Evolutionary conservation across 108 stramenopile genomes (phyloP), one percentile per base, ranked within the genome.

Genomic region (Nitzschia putrida): DNA sequence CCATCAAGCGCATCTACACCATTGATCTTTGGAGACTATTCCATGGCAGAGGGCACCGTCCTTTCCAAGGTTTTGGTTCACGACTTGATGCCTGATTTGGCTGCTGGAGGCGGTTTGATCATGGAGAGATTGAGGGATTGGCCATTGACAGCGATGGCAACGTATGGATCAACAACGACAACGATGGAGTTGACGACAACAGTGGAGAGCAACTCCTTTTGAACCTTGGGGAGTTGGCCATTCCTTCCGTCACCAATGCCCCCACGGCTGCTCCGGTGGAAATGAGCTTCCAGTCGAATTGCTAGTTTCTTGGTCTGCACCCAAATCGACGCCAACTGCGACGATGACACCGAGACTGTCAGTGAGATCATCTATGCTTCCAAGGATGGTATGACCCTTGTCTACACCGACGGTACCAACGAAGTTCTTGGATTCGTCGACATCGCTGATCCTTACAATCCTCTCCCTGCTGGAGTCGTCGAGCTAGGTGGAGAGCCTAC

Each of bases 151-250:
- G 26, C 3, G 26, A 73, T 38, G 86, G 86, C 21, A 23, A 64
- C 25, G 49, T 86, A 16, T 92, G 74, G 72, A 59, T 92, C 67
- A 76, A 69, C 69, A 86, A 72, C 22, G 88, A 92, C 67, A 92
- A 92, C 43, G 90, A 92, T 67, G 90, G 90, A 11, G 77, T 86
- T 34, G 84, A 87, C 55, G 86, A 87, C 43, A 77, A 76, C 64
- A 80, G 64, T 59, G 89, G 89, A 41, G 74, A 75, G 29, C 71
- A 72, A 40, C 61, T 64, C 11, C 47, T 72, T 24, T 6, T 72
- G 40, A 72, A 72, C 25, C 52, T 72, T 64, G 71, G 71, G 1
- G 2, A 2, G 18, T 4, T 49, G n/a, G 47, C 18, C 14, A n/a
- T n/a, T n/a, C n/a, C n/a, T n/a, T n/a, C n/a, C n/a, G n/a, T n/a